These are phyloP conservation scores for Thecaphora frezii DNA, from an alignment of 1,284 basidiomycete genomes.

Conservation along the genomic window DNA sequence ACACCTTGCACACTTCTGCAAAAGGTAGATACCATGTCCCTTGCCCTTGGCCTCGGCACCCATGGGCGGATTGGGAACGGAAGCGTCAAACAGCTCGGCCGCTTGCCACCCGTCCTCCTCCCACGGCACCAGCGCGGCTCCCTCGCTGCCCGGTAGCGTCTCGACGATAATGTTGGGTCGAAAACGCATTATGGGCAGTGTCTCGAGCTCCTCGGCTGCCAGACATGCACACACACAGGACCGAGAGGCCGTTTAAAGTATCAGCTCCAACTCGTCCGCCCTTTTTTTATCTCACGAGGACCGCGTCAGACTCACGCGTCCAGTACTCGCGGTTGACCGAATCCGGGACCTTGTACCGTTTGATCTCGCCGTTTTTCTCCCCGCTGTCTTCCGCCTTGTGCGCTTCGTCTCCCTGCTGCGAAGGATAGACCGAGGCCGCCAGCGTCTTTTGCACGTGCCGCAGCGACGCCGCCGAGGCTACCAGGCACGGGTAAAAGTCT, in stretches of 20 bases:
- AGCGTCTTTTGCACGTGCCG: conserved; percentile 43
- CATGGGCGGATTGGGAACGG: conserved; percentile 8
- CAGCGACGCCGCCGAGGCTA: conserved; percentile 38
- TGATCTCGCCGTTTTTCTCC: conserved; percentile 1
- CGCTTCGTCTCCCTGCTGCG: background rate
- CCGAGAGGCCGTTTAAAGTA: background rate
- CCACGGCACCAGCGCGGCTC: conserved; percentile 29
- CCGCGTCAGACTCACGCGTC: conserved; percentile 16
- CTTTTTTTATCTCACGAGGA: background rate
- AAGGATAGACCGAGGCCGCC: conserved; percentile 38
- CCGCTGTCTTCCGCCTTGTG: background rate
- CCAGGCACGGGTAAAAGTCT: conserved; percentile 47
- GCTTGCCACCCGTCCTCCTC: conserved; percentile 50
- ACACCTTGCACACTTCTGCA: conserved; percentile 44
- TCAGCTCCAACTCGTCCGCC: too few species aligned
- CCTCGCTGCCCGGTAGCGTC: conserved; percentile 7
- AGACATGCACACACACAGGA: too few species aligned
- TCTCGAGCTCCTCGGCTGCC: conserved; percentile 27
- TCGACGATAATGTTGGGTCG: conserved; percentile 49
- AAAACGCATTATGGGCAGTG: conserved; percentile 42
- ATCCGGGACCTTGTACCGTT: conserved; percentile 27
- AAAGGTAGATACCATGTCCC: conserved; percentile 40
- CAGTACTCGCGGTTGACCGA: conserved; percentile 42
- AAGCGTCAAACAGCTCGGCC: conserved; percentile 34
- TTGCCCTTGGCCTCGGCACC: conserved; percentile 32